Evolutionary conservation across 768 basidiomycete genomes (phyloP), one percentile per base, ranked within the genome.

Genomic region (Sistotremastrum niveocremeum): DNA sequence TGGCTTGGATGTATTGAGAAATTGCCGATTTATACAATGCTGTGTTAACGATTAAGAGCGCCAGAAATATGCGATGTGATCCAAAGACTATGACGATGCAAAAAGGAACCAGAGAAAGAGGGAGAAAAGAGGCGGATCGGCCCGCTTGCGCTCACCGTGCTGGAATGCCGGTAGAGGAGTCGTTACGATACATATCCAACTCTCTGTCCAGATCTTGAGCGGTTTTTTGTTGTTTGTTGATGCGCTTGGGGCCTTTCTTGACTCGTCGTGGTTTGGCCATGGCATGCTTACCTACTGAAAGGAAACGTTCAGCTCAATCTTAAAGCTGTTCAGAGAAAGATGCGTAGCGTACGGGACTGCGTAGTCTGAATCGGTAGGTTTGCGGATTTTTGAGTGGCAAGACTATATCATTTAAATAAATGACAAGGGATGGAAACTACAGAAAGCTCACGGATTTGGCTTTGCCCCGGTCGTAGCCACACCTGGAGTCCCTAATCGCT

Each of bases 161-260:
- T 20, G 20, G 20, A 20, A 20, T 20, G 20, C 20, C 20, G 20
- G 20, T 20, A 20, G 20, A 20, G 20, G 20, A 20, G 20, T 20
- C 20, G 20, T 20, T 20, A 42, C 72, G 71, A 51, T 85, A 87
- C 42, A 81, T 79, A 46, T 87, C 84, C 80, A 87, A 85, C 59
- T 87, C 84, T 57, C 72, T 69, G 58, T 87, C 84, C 28, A 87
- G 68, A 49, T 85, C 74, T 30, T 70, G 77, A 5, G 64, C 56
- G 0, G 80, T 60, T 47, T 60, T 73, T 44, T 47, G 47, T n/a
- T 34, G 42, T 60, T 85, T 85, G 56, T 83, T 84, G 38, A 84
- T 57, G 36, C 84, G 74, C 54, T 74, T 78, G 0, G 84, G 80
- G 0, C 84, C 84, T 54, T 85, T 87, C 65, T 81, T 84, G 37